Conservation (phyloP, 257 asterid species). For the Rauvolfia tetraphylla region DNA sequence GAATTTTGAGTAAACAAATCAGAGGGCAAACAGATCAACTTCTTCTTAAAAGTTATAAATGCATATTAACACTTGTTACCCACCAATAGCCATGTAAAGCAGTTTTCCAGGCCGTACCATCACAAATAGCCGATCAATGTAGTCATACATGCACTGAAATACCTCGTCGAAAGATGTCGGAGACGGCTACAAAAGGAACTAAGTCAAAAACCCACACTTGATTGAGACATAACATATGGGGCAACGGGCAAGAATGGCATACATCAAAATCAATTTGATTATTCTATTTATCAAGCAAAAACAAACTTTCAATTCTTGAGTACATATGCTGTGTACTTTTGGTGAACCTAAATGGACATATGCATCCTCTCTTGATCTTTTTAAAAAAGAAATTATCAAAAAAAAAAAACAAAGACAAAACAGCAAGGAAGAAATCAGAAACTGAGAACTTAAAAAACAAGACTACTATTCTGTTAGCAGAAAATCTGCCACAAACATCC, state of each 20-base stretch:
- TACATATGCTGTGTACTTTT: not conserved
- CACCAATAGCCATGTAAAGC: conserved; percentile 95
- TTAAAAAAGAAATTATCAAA: not conserved
- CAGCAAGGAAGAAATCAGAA: not conserved
- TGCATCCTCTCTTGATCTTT: not conserved
- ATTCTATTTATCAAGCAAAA: not conserved
- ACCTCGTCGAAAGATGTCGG: conserved; percentile 92
- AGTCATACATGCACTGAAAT: conserved; percentile 88
- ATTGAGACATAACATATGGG: not conserved
- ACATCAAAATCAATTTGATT: not conserved
- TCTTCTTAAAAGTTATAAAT: not conserved
- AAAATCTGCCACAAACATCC: not conserved
- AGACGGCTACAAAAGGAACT: conserved; percentile 71
- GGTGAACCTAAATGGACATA: not conserved
- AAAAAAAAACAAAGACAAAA: not conserved
- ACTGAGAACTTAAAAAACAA: not conserved
- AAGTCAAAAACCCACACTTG: conserved; percentile 2
- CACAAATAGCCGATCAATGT: conserved; percentile 85
- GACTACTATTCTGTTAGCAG: not conserved
- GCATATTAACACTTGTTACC: conserved; percentile 31
- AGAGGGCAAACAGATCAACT: not conserved
- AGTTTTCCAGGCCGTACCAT: conserved; percentile 95
- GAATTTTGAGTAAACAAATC: conserved; percentile 15
- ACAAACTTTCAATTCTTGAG: not conserved
- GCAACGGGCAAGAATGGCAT: not conserved